Evolutionary conservation across 257 asterid genomes (phyloP).

Genomic region (Solanum rostratum): DNA sequence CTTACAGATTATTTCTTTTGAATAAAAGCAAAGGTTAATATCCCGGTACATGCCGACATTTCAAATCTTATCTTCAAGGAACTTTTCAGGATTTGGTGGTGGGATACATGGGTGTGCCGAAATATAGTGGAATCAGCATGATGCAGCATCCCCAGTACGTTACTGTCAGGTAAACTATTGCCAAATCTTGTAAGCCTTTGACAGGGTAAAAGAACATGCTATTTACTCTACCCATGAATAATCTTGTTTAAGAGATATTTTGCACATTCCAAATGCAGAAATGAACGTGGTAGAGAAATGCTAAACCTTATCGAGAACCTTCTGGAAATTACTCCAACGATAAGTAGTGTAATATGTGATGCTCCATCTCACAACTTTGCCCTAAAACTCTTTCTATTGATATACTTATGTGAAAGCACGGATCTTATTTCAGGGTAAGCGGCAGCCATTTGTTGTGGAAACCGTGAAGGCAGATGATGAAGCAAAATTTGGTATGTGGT

Average conservation of each 20-base stretch:
- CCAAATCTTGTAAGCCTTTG: background rate
- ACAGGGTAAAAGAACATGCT: background rate
- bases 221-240: background rate
- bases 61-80: constrained; percentile 1
- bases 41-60: constrained; percentile 1
- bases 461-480: constrained; percentile 94
- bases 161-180: constrained; percentile 62
- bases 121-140: constrained; percentile 80
- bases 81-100: constrained; percentile 86
- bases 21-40: background rate
- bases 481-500: constrained; percentile 74
- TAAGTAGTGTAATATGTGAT: constrained; percentile 40
- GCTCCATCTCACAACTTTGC: background rate
- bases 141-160: constrained; percentile 91
- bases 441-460: constrained; percentile 82
- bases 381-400: background rate
- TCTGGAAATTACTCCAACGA: constrained; percentile 83
- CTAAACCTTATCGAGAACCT: constrained; percentile 77
- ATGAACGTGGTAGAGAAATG: constrained; percentile 95
- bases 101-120: constrained; percentile 99
- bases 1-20: background rate
- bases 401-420: background rate
- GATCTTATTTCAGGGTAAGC: constrained; percentile 49
- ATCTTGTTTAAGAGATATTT: background rate
- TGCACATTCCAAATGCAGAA: constrained; percentile 41